Percentiles rank a stretch among this genome's conserved stretches.
These are phyloP conservation scores for Mycena maculata DNA, from an alignment of 768 basidiomycete species.

Conservation along the genomic window DNA sequence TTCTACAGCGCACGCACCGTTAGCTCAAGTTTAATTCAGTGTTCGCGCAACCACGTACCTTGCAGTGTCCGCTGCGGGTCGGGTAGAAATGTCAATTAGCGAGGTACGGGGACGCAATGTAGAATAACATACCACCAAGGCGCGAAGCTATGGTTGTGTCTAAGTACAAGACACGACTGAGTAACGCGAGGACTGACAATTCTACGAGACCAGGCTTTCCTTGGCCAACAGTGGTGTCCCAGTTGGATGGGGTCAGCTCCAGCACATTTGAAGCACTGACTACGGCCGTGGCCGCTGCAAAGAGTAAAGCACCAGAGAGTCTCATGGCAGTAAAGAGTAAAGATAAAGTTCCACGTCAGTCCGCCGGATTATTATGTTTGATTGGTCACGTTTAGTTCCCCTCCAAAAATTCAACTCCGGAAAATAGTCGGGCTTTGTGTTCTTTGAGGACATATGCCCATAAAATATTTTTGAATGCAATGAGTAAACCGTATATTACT, in stretches of 20 bases:
- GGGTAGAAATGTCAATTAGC: constrained; percentile 21
- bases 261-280: constrained; percentile 85
- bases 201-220: constrained; percentile 90
- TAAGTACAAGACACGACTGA: background rate
- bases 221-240: constrained; percentile 78
- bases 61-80: constrained; percentile 81
- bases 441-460: too few species aligned
- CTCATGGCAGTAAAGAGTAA: constrained; percentile 61
- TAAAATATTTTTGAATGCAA: too few species aligned
- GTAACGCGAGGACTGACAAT: constrained; percentile 70
- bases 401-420: background rate
- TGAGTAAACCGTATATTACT: too few species aligned
- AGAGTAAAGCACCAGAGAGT: constrained; percentile 64
- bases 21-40: background rate
- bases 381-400: background rate
- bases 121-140: constrained; percentile 80
- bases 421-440: too few species aligned
- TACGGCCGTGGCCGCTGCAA: constrained; percentile 63
- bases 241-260: constrained; percentile 80
- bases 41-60: constrained; percentile 56
- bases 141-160: constrained; percentile 67
- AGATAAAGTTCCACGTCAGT: constrained; percentile 10
- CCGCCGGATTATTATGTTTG: constrained; percentile 16
- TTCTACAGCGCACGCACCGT: constrained; percentile 60
- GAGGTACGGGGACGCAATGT: background rate